phyloP scores from a whole-genome alignment of 306 rosid genomes.

The Quillaja saponaria region DNA sequence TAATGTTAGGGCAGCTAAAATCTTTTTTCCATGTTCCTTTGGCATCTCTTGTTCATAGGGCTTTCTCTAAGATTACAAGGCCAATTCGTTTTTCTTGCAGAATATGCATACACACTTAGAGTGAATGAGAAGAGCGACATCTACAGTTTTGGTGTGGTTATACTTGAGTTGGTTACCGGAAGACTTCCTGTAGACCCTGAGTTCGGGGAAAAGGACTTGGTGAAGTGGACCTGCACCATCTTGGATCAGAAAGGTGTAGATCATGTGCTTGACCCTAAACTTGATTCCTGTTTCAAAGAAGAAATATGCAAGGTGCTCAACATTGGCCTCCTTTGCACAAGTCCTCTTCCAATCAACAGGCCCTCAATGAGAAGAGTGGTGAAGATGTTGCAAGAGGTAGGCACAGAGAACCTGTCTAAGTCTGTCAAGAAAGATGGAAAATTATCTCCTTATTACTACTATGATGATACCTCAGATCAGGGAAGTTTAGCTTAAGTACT shows the following conservation, averaged over 20 bases:
- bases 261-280: slow-evolving; percentile 64
- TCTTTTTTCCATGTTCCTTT: no score
- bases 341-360: slow-evolving; percentile 79
- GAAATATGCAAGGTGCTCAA: slow-evolving; percentile 80
- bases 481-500: slow-evolving; percentile 60
- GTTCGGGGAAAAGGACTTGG: slow-evolving; percentile 88
- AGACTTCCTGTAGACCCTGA: slow-evolving; percentile 74
- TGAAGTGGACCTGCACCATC: slow-evolving; percentile 81
- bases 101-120: slow-evolving; percentile 87
- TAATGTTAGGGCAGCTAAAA: not conserved
- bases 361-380: slow-evolving; percentile 73
- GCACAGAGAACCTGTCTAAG: slow-evolving; percentile 39
- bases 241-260: slow-evolving; percentile 82
- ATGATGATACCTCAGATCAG: slow-evolving; percentile 62
- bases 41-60: not conserved
- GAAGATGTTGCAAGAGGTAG: slow-evolving; percentile 64
- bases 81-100: slow-evolving; percentile 46
- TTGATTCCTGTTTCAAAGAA: slow-evolving; percentile 68
- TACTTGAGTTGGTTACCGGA: slow-evolving; percentile 80
- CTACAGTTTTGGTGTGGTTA: slow-evolving; percentile 89
- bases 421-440: slow-evolving; percentile 51
- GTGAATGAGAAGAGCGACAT: slow-evolving; percentile 95
- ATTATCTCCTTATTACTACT: slow-evolving; percentile 64
- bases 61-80: not conserved
- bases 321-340: slow-evolving; percentile 85